These are phyloP conservation scores for Aureobasidium sp. DNA, from an alignment of 2,329 filamentous ascomycete genomes.

Conservation along the genomic window DNA sequence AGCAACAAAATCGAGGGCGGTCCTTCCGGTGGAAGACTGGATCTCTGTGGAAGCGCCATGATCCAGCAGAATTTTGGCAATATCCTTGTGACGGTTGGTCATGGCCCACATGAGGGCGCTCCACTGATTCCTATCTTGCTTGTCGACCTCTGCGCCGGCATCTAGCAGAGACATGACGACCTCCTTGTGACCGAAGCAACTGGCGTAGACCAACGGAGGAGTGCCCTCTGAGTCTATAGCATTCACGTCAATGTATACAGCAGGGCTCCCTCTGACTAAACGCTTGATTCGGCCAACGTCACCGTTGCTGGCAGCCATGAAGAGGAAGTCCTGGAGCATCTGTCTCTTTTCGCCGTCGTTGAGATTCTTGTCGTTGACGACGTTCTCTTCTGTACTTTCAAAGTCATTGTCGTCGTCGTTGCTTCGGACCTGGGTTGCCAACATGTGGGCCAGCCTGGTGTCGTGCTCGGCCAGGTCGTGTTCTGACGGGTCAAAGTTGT, in stretches of 20 bases:
- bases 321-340: conserved; percentile 75
- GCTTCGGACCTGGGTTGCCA: conserved; percentile 85
- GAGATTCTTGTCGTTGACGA: conserved; percentile 65
- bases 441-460: conserved; percentile 84
- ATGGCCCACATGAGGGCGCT: conserved; percentile 99
- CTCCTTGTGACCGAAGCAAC: conserved; percentile 91
- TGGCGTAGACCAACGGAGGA: conserved; percentile 92
- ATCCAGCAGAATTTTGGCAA: conserved; percentile 85
- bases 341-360: conserved; percentile 69
- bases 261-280: conserved; percentile 65
- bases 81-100: conserved; percentile 95
- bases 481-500: conserved; percentile 56
- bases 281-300: conserved; percentile 73
- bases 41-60: conserved; percentile 92
- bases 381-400: conserved; percentile 69
- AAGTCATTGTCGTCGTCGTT: conserved; percentile 53
- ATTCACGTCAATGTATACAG: conserved; percentile 72
- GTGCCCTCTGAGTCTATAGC: conserved; percentile 89
- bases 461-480: conserved; percentile 59
- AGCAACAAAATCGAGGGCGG: conserved; percentile 89
- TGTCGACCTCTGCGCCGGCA: conserved; percentile 80
- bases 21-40: conserved; percentile 87
- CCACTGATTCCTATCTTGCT: conserved; percentile 94
- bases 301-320: conserved; percentile 94
- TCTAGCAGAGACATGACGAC: conserved; percentile 78